Conservation (phyloP, 352 stramenopile species). For the Globisporangium nunn region DNA sequence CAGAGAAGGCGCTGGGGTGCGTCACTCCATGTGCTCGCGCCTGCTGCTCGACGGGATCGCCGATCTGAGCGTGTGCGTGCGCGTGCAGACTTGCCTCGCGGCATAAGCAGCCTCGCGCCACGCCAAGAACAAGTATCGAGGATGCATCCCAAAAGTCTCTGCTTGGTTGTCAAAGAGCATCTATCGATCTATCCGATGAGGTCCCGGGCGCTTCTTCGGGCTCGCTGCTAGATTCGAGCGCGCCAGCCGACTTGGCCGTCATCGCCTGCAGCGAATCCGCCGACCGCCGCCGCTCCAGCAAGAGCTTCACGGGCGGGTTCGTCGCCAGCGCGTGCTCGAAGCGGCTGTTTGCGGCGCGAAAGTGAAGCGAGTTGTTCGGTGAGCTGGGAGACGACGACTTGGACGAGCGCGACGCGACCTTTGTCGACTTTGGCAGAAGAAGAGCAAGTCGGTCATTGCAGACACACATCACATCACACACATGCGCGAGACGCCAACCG, state of each 20-base stretch:
- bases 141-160: too few relatives aligned
- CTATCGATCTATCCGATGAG: background rate
- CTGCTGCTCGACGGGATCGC: too few relatives aligned
- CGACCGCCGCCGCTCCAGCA: slow-evolving; percentile 39
- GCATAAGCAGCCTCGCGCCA: too few relatives aligned
- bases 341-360: slow-evolving; percentile 6
- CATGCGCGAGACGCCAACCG: background rate
- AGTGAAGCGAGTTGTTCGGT: background rate
- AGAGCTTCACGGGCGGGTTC: slow-evolving; percentile 58
- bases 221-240: background rate
- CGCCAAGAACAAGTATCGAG: too few relatives aligned
- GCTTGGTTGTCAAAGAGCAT: background rate
- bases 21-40: too few relatives aligned
- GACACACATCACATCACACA: background rate
- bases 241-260: background rate
- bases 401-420: background rate
- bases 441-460: background rate
- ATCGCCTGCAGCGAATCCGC: slow-evolving; percentile 12
- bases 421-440: slow-evolving; percentile 1
- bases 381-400: background rate
- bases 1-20: too few relatives aligned
- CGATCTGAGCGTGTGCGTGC: too few relatives aligned
- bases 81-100: too few relatives aligned
- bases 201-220: background rate
- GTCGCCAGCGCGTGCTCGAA: slow-evolving; percentile 15